These are phyloP conservation scores for Aspergillus saccharolyticus DNA, from an alignment of 495 filamentous ascomycete genomes.

Conservation along the genomic window DNA sequence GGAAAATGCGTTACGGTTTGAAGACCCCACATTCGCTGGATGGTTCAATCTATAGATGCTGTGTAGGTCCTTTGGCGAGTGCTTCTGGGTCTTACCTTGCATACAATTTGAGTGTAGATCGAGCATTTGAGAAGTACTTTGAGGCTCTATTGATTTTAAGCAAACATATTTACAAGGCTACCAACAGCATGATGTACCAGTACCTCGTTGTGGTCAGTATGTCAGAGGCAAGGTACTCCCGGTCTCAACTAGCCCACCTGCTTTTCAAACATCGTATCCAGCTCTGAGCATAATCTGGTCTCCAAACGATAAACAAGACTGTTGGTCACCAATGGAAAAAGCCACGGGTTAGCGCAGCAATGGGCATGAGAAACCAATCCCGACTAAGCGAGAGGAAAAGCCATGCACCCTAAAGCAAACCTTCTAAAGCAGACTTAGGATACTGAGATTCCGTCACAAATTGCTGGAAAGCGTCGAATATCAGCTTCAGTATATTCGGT, in stretches of 20 bases:
- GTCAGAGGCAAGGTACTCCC: background rate
- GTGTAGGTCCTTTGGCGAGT: too few species aligned
- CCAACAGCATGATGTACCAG: background rate
- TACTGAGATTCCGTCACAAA: background rate
- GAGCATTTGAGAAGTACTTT: background rate
- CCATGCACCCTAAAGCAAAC: constrained; percentile 27
- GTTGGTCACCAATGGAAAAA: constrained; percentile 4
- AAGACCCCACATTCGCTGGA: too few species aligned
- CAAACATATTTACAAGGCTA: background rate
- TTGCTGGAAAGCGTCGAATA: background rate
- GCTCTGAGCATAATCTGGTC: background rate
- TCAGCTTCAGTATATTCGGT: background rate
- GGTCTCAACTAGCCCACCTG: background rate
- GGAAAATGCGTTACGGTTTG: too few species aligned
- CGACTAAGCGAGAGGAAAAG: constrained; percentile 28
- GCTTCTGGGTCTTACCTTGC: too few species aligned
- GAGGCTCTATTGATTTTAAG: background rate
- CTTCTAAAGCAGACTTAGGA: constrained; percentile 7
- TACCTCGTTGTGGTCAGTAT: background rate
- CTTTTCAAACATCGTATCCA: background rate
- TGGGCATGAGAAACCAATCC: constrained; percentile 27
- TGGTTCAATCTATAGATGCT: too few species aligned
- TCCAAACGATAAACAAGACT: background rate
- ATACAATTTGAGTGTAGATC: too few species aligned
- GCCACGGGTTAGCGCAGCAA: constrained; percentile 8